These are phyloP conservation scores for Colletotrichum sidae DNA, from an alignment of 2,329 filamentous ascomycete genomes.

Conservation along the genomic window DNA sequence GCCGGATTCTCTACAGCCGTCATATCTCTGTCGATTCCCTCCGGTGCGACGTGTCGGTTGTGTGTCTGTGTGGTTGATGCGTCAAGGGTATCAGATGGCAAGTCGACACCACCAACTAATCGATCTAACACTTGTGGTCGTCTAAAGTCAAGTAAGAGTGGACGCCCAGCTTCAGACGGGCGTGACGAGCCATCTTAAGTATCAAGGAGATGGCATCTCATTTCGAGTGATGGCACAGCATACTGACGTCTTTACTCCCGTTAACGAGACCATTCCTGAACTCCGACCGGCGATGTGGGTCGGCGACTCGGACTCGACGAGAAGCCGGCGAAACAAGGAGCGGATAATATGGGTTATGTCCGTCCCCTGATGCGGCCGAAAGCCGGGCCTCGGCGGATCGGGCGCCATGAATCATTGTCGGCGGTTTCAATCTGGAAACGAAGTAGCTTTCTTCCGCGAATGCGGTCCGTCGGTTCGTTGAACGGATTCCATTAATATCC, in stretches of 20 bases:
- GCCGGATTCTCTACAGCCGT: slow-evolving; percentile 25
- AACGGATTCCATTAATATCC: not conserved
- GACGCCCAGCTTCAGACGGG: not conserved
- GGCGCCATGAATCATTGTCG: not conserved
- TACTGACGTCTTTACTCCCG: not conserved
- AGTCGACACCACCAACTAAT: slow-evolving; percentile 10
- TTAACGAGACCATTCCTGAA: not conserved
- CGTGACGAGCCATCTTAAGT: not conserved
- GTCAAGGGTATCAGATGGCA: slow-evolving; percentile 13
- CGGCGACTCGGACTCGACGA: slow-evolving; percentile 25
- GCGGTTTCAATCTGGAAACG: not conserved
- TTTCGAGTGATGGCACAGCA: too few species aligned
- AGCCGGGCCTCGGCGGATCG: not conserved
- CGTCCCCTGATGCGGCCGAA: not conserved
- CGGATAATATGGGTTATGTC: slow-evolving; percentile 22
- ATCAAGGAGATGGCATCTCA: not conserved
- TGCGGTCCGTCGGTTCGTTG: not conserved
- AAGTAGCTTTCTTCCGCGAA: not conserved
- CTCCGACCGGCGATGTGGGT: slow-evolving; percentile 13
- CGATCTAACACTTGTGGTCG: not conserved
- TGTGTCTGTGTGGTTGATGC: slow-evolving; percentile 15
- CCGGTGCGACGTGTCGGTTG: not conserved
- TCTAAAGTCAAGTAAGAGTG: not conserved
- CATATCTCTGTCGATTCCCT: not conserved
- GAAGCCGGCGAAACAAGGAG: slow-evolving; percentile 20